A percentile compares a stretch with the other conserved stretches of the same genome.
phyloP scores from a whole-genome alignment of 768 basidiomycete species.

The Trametes meyenii region DNA sequence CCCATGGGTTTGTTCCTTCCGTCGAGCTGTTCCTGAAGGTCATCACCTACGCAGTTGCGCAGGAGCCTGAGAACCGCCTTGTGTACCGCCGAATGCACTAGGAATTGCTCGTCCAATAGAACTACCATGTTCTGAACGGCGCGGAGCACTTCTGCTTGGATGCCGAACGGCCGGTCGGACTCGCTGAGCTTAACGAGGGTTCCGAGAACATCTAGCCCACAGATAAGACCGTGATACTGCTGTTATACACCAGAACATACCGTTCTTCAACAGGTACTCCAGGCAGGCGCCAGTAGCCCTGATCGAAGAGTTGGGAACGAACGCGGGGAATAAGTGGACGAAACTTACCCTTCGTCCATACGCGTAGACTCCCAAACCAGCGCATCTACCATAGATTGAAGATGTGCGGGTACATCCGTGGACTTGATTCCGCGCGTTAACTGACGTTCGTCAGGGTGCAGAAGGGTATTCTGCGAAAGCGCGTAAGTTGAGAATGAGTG shows the following conservation, averaged over 20 bases:
- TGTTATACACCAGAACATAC: slow-evolving; percentile 39
- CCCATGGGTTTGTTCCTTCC: slow-evolving; percentile 78
- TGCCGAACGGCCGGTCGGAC: slow-evolving; percentile 83
- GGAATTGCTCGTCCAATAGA: slow-evolving; percentile 89
- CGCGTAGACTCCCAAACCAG: slow-evolving; percentile 85
- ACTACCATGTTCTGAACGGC: slow-evolving; percentile 91
- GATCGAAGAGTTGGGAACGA: neutral
- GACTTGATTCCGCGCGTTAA: slow-evolving; percentile 76
- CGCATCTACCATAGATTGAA: slow-evolving; percentile 82
- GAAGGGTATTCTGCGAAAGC: slow-evolving; percentile 68
- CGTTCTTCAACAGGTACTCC: slow-evolving; percentile 90
- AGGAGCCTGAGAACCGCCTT: slow-evolving; percentile 84
- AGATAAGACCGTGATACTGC: neutral
- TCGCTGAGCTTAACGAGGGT: slow-evolving; percentile 87
- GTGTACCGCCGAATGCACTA: slow-evolving; percentile 90
- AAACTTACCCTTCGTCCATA: slow-evolving; percentile 82
- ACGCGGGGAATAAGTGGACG: neutral
- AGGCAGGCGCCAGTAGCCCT: slow-evolving; percentile 85
- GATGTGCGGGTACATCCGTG: slow-evolving; percentile 77
- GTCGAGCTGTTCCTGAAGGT: slow-evolving; percentile 85
- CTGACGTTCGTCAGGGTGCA: slow-evolving; percentile 88
- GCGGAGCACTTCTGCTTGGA: slow-evolving; percentile 86
- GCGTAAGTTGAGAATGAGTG: slow-evolving; percentile 15
- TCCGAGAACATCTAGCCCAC: slow-evolving; percentile 69
- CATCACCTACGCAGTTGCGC: slow-evolving; percentile 89